Base-by-base conservation (phyloP, 345 rosid genomes). In the Euphorbia pulcherrima region DNA sequence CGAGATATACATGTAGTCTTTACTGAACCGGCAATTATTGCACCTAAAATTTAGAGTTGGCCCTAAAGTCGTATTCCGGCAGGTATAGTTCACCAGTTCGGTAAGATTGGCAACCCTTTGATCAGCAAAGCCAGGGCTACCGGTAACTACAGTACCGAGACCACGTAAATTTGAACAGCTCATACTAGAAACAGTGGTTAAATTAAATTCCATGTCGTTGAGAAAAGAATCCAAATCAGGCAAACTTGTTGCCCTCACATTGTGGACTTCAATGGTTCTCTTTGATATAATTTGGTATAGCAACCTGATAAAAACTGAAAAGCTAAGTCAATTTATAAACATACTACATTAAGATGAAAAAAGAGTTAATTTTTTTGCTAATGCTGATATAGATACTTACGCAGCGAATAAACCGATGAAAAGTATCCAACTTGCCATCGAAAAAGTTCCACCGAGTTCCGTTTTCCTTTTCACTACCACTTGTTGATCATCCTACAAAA, bases 371-470 rank as follows among this genome's bases (percentile, higher is more conserved):
- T 44, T 24, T 44, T 23, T 64, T 40, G 29, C 8, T 63, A 63
- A 74, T 14, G 26, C 16, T 9, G 71, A 37, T 70, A 37, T 17
- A 55, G 18, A 59, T 69, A 92, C 99, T 89, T 85, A 91, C 97
- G 95, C 95, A 64, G 97, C 87, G 74, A 91, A 87, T 63, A 94
- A 75, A 35, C 99, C 99, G 27, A 80, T 81, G 82, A 94, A 94
- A 53, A 94, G 89, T 24, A 91, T 94, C 88, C 90, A 94, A 84
- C 96, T 87, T 59, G 99, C 99, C 21, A 94, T 86, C 2, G 99
- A 94, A 56, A 94, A 88, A 35, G 88, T 73, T 69, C 97, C 99
- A 26, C 99, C 99, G 3, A 94, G 86, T 70, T 94, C 99, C 0
- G 97, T 94, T 83, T 94, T 94, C 50, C 97, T 79, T 78, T 94